Conservation (phyloP, 2,329 filamentous ascomycete genomes). For the Microsporum audouinii region DNA sequence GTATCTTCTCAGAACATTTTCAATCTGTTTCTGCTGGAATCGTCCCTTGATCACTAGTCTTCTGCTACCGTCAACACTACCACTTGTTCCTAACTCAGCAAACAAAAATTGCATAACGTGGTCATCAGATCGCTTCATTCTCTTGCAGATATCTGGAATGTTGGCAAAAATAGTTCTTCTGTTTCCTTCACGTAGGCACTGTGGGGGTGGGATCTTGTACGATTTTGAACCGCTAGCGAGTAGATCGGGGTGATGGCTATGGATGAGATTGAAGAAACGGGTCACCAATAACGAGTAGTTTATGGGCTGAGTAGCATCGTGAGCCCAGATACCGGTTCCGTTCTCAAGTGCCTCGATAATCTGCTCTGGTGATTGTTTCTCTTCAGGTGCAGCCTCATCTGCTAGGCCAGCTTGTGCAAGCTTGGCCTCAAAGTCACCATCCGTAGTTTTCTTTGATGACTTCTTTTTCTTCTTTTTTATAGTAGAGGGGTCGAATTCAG, state of each 20-base stretch:
- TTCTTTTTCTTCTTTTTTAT: conserved; percentile 86
- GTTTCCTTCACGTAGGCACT: conserved; percentile 99
- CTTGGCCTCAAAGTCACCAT: conserved; percentile 56
- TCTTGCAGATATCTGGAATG: conserved; percentile 95
- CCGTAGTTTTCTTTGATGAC: conserved; percentile 42
- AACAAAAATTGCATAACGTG: conserved; percentile 96
- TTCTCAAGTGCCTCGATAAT: conserved; percentile 62
- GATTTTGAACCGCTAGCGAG: conserved; percentile 78
- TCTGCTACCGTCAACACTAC: conserved; percentile 84
- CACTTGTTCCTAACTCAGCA: conserved; percentile 93
- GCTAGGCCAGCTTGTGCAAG: conserved; percentile 49
- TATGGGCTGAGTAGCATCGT: conserved; percentile 66
- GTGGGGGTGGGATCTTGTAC: conserved; percentile 98
- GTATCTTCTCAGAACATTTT: conserved; percentile 91
- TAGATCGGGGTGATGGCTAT: conserved; percentile 94
- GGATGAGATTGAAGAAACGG: conserved; percentile 88
- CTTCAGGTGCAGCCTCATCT: conserved; percentile 47
- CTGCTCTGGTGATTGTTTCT: conserved; percentile 45
- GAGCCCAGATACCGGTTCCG: conserved; percentile 82
- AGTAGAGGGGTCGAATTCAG: conserved; percentile 53
- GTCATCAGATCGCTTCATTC: conserved; percentile 98
- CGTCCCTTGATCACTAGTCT: conserved; percentile 97
- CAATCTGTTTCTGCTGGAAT: conserved; percentile 99
- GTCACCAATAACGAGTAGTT: conserved; percentile 74
- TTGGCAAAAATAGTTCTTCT: conserved; percentile 99